A percentile compares a stretch with the other conserved stretches of the same genome.
Evolutionary conservation across 176 grass and related monocot species (phyloP).

Genomic region (Cocos nucifera): DNA sequence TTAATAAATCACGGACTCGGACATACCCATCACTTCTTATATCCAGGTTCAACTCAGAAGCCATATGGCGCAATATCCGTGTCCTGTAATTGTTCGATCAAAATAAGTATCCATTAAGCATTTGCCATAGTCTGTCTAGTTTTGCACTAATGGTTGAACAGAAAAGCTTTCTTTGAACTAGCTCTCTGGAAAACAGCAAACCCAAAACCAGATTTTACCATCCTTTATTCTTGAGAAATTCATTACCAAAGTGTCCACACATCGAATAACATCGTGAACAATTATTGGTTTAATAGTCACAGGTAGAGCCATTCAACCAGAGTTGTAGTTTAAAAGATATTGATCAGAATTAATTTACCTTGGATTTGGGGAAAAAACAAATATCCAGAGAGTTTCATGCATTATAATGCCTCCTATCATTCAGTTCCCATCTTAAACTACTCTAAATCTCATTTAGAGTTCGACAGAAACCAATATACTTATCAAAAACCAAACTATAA

Average conservation of each 20-base stretch:
- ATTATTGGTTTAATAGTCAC: too few species aligned
- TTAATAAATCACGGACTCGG: conserved; percentile 53
- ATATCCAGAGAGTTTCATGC: too few species aligned
- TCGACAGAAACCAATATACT: background rate
- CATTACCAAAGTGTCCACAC: too few species aligned
- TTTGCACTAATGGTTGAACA: background rate
- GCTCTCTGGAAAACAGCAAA: too few species aligned
- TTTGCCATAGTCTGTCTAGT: background rate
- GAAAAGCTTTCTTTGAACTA: background rate
- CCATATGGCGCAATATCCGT: conserved; percentile 78
- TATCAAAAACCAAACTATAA: background rate
- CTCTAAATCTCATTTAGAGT: background rate
- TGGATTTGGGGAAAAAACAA: too few species aligned
- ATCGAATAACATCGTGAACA: too few species aligned
- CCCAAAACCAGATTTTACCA: too few species aligned
- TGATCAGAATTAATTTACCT: too few species aligned
- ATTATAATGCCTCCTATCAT: background rate
- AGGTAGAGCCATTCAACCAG: too few species aligned
- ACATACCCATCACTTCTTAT: conserved; percentile 80
- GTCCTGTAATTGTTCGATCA: conserved; percentile 32
- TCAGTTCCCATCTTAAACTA: background rate
- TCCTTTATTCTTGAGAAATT: too few species aligned
- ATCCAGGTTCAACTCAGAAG: conserved; percentile 57
- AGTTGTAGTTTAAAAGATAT: too few species aligned
- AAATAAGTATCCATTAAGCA: background rate